A percentile compares a stretch with the other conserved stretches of the same genome.
Conservation (phyloP, 371 early-diverging fungal genomes). For the Mucor saturninus region DNA sequence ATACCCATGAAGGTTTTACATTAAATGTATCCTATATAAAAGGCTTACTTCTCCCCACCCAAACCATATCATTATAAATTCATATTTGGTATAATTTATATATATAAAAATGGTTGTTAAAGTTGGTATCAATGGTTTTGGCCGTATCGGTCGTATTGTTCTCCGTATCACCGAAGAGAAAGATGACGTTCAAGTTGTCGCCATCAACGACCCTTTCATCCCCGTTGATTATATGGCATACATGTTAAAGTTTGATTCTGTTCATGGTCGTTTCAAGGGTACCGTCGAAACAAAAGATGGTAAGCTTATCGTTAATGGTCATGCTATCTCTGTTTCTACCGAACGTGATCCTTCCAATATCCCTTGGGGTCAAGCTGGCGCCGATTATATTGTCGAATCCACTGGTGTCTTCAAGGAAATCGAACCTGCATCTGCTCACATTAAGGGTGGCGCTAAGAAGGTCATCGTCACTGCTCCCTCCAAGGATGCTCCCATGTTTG, state of each 20-base stretch:
- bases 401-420: conserved; percentile 91
- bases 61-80: too few relatives aligned
- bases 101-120: conserved; percentile 24
- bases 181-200: conserved; percentile 82
- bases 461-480: conserved; percentile 99
- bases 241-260: conserved; percentile 97
- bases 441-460: conserved; percentile 92
- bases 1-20: too few relatives aligned
- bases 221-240: conserved; percentile 96
- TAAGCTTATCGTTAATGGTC: conserved; percentile 87
- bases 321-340: conserved; percentile 75
- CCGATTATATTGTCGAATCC: conserved; percentile 72
- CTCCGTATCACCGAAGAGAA: conserved; percentile 84
- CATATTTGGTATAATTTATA: background rate
- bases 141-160: conserved; percentile 98
- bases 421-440: conserved; percentile 88
- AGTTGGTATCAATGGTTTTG: conserved; percentile 70
- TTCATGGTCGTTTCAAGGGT: conserved; percentile 93
- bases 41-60: too few relatives aligned
- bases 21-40: too few relatives aligned
- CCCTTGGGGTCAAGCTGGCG: conserved; percentile 89
- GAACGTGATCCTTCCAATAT: conserved; percentile 85
- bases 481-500: conserved; percentile 86
- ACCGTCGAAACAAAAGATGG: conserved; percentile 77
- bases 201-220: conserved; percentile 99